These are phyloP conservation scores for Coemansia asiatica DNA, from an alignment of 192 early-diverging fungal genomes.

Conservation along the genomic window DNA sequence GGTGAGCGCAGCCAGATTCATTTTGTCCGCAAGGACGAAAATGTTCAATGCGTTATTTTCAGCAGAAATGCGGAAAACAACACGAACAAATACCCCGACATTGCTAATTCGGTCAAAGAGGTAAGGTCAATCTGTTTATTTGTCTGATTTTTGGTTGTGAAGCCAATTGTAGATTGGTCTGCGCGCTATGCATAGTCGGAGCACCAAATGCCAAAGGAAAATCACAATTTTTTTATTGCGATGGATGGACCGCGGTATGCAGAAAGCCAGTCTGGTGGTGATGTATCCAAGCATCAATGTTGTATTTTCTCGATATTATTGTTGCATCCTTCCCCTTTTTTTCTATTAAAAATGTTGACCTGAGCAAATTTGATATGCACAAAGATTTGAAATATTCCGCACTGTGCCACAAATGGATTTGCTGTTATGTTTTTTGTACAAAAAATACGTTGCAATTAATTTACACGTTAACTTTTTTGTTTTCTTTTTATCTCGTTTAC, in stretches of 20 bases:
- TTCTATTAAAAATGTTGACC: too few species aligned
- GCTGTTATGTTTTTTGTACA: conserved; percentile 3
- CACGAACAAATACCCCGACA: conserved; percentile 90
- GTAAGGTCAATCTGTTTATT: conserved; percentile 40
- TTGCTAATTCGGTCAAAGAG: conserved; percentile 73
- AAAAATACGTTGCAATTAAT: background rate
- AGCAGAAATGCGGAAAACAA: conserved; percentile 96
- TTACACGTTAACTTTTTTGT: background rate
- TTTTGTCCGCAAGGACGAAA: conserved; percentile 59
- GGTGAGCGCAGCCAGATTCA: conserved; percentile 97
- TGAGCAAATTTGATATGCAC: too few species aligned
- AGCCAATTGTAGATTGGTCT: too few species aligned
- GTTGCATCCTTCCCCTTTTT: too few species aligned
- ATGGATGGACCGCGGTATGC: too few species aligned
- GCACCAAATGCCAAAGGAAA: too few species aligned
- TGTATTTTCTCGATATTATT: background rate
- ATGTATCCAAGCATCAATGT: background rate
- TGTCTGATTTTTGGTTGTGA: too few species aligned
- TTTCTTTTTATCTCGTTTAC: too few species aligned
- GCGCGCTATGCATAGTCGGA: too few species aligned
- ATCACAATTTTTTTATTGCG: too few species aligned
- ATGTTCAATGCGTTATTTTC: conserved; percentile 67
- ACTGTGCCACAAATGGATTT: background rate
- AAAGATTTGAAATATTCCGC: too few species aligned
- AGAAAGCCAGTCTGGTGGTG: too few species aligned